These are phyloP conservation scores for Xylariaceae sp. DNA, from an alignment of 2,329 filamentous ascomycete species.

Conservation along the genomic window DNA sequence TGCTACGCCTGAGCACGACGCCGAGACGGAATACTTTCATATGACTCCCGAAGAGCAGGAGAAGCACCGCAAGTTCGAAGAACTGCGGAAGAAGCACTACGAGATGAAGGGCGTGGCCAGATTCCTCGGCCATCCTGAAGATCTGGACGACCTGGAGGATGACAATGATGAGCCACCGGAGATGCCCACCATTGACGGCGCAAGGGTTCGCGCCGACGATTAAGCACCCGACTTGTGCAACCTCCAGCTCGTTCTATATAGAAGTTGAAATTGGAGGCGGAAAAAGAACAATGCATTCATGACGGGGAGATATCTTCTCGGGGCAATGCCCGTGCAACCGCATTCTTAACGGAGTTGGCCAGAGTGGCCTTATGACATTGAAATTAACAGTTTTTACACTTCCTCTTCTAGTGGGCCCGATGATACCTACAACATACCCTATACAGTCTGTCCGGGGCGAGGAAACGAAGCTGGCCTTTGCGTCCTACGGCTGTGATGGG, in stretches of 20 bases:
- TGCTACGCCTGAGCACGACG: conserved; percentile 54
- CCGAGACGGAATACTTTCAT: conserved; percentile 51
- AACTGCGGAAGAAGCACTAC: conserved; percentile 92
- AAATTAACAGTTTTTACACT: conserved; percentile 4
- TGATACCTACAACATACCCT: neutral
- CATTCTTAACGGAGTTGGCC: conserved; percentile 23
- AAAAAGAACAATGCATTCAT: neutral
- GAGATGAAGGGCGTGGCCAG: conserved; percentile 96
- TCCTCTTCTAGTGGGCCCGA: neutral
- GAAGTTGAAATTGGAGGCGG: neutral
- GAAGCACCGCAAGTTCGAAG: conserved; percentile 89
- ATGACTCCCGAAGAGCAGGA: conserved; percentile 70
- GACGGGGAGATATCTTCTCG: neutral
- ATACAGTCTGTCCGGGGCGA: neutral
- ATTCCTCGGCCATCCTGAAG: conserved; percentile 72
- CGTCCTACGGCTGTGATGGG: neutral
- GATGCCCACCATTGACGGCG: conserved; percentile 29
- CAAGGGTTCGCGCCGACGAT: conserved; percentile 28
- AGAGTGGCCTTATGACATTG: conserved; percentile 9
- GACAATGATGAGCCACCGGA: conserved; percentile 40
- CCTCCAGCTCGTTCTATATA: neutral
- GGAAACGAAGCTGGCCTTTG: neutral
- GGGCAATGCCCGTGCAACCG: neutral
- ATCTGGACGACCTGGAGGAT: conserved; percentile 58
- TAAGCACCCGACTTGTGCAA: conserved; percentile 8